These are phyloP conservation scores for Closterium sp. DNA, from an alignment of 139 green algal species.

Conservation along the genomic window DNA sequence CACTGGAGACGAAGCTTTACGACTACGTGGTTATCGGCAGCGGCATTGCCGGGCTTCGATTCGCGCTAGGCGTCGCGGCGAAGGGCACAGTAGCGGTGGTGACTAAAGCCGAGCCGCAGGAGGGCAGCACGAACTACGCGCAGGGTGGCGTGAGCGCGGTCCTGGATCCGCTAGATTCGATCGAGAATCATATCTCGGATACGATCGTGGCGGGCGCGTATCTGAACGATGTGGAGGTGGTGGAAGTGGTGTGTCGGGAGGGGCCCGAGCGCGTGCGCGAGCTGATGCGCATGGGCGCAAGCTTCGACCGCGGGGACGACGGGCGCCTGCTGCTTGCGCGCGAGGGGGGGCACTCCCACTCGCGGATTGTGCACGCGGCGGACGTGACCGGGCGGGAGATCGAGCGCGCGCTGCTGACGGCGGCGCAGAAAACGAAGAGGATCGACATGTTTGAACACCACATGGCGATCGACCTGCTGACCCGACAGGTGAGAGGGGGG, in stretches of 20 bases:
- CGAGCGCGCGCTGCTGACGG: conserved; percentile 80
- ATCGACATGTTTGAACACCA: conserved; percentile 79
- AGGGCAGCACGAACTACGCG: conserved; percentile 60
- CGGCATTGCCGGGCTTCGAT: conserved; percentile 92
- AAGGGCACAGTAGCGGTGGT: conserved; percentile 88
- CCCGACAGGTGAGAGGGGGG: conserved; percentile 16
- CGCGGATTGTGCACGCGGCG: conserved; percentile 92
- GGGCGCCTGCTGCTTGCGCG: conserved; percentile 88
- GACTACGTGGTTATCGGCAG: conserved; percentile 93
- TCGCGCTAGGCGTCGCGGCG: conserved; percentile 89
- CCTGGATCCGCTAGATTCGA: conserved; percentile 79
- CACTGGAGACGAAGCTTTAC: conserved; percentile 15
- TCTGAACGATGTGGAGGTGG: conserved; percentile 7
- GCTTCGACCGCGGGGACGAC: conserved; percentile 75
- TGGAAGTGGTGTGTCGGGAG: conserved; percentile 63
- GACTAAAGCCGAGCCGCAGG: conserved; percentile 76
- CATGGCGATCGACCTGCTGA: conserved; percentile 63
- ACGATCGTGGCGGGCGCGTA: conserved; percentile 63
- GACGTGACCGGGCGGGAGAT: conserved; percentile 94
- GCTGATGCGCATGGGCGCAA: conserved; percentile 81
- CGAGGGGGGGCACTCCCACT: conserved; percentile 89
- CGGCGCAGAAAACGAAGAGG: conserved; percentile 64
- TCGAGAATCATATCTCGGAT: conserved; percentile 85
- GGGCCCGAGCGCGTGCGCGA: conserved; percentile 84
- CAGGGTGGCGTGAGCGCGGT: conserved; percentile 90